Percentiles rank a stretch among this genome's conserved stretches.
phyloP scores from a whole-genome alignment of 1,139 yeast genomes.

The Blastobotrys niveus region DNA sequence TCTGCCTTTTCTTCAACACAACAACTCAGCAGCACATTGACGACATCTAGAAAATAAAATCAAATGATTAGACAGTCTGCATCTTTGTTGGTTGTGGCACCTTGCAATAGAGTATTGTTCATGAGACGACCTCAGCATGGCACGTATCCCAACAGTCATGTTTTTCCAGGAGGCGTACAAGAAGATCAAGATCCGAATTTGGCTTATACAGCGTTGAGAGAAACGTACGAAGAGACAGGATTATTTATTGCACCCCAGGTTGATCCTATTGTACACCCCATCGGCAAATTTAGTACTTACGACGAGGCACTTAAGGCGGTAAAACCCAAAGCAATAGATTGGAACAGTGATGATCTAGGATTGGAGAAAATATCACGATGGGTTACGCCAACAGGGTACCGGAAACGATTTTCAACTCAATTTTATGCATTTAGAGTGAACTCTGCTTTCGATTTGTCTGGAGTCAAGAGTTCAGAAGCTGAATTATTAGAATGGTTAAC shows the following conservation, averaged over 20 bases:
- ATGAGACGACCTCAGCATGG: conserved; percentile 31
- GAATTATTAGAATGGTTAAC: conserved; percentile 30
- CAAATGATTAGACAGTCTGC: conserved; percentile 24
- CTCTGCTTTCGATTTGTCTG: conserved; percentile 17
- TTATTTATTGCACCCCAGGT: conserved; percentile 25
- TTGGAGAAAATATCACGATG: conserved; percentile 24
- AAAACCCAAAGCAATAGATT: conserved; percentile 15
- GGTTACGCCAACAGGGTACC: conserved; percentile 29
- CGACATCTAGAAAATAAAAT: not conserved
- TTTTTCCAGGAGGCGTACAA: conserved; percentile 34
- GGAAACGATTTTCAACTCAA: conserved; percentile 30
- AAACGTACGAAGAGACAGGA: conserved; percentile 35
- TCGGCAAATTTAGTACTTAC: conserved; percentile 16
- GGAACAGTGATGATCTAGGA: conserved; percentile 13
- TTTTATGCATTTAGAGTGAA: conserved; percentile 26
- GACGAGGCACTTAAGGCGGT: conserved; percentile 17
- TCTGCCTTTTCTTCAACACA: not conserved
- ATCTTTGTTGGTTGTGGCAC: conserved; percentile 30
- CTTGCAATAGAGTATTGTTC: conserved; percentile 27
- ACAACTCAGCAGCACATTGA: conserved; percentile 1
- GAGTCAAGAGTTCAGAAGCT: conserved; percentile 20
- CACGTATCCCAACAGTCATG: conserved; percentile 30
- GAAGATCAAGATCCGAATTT: conserved; percentile 28
- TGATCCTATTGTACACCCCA: conserved; percentile 17
- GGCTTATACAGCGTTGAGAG: conserved; percentile 32